Evolutionary conservation across 352 stramenopile species (phyloP).

Genomic region (Phytophthora sojae): DNA sequence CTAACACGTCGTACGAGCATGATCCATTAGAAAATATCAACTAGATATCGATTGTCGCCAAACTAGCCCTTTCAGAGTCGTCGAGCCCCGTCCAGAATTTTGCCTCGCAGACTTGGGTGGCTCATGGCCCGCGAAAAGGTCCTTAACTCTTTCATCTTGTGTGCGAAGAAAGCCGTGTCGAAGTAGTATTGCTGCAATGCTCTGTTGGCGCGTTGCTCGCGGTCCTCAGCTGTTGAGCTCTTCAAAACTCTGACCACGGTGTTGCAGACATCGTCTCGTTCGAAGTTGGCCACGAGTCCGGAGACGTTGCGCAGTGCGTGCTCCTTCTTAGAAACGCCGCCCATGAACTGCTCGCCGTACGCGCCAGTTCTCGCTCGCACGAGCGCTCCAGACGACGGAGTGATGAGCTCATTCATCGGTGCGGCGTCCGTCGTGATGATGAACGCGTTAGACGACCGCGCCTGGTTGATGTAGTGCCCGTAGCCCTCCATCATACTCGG

Average conservation of each 20-base stretch:
- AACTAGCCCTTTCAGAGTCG: conserved; percentile 1
- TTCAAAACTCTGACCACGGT: conserved; percentile 45
- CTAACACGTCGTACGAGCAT: background rate
- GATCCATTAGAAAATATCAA: background rate
- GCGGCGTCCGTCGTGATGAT: conserved; percentile 57
- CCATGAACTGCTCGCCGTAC: conserved; percentile 53
- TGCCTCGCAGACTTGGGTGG: conserved; percentile 28
- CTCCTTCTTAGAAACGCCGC: conserved; percentile 28
- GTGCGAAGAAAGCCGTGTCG: conserved; percentile 68
- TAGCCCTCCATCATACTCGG: conserved; percentile 60
- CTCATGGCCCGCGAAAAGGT: conserved; percentile 38
- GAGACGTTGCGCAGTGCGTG: conserved; percentile 49
- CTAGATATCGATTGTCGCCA: background rate
- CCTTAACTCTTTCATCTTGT: conserved; percentile 56
- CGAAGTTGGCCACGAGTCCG: conserved; percentile 51
- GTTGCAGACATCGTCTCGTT: conserved; percentile 45
- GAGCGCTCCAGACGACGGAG: conserved; percentile 47
- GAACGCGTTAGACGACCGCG: conserved; percentile 46
- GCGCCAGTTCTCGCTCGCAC: conserved; percentile 25
- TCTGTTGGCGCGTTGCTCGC: conserved; percentile 9
- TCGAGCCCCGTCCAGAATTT: conserved; percentile 8
- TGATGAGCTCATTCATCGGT: conserved; percentile 68
- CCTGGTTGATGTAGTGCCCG: conserved; percentile 73
- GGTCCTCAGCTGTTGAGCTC: conserved; percentile 23
- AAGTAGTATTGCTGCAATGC: conserved; percentile 57